These are phyloP conservation scores for Kuraishia borneana DNA, from an alignment of 805 yeast species.

Conservation along the genomic window DNA sequence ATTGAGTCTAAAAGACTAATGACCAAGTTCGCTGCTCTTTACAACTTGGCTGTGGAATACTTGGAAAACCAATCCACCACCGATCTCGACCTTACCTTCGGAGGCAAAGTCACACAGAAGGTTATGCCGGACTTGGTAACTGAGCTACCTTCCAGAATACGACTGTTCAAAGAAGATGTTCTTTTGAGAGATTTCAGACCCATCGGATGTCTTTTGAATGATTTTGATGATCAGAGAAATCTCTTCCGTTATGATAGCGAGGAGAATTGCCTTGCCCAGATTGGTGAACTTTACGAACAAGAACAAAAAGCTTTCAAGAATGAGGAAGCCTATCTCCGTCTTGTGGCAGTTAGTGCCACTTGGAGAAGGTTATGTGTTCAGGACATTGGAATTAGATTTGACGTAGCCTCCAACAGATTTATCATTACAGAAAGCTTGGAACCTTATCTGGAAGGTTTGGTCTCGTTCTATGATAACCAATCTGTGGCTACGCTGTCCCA, in stretches of 20 bases:
- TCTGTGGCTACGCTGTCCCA: constrained; percentile 5
- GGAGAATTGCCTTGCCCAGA: constrained; percentile 16
- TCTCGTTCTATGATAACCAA: background rate
- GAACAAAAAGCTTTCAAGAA: constrained; percentile 7
- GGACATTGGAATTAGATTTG: constrained; percentile 16
- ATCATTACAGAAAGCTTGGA: constrained; percentile 4
- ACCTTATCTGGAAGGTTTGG: background rate
- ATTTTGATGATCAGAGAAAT: constrained; percentile 42
- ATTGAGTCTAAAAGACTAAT: background rate
- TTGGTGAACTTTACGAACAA: constrained; percentile 18
- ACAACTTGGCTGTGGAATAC: background rate
- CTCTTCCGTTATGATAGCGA: constrained; percentile 23
- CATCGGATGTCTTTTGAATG: constrained; percentile 41
- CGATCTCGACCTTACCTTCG: background rate
- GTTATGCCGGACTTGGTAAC: constrained; percentile 2
- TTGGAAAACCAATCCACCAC: background rate
- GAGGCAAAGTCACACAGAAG: background rate
- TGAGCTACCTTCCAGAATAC: constrained; percentile 32
- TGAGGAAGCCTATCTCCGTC: constrained; percentile 20
- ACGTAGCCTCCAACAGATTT: constrained; percentile 7
- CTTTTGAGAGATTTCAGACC: constrained; percentile 47
- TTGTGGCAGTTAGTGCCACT: constrained; percentile 21
- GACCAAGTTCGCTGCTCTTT: constrained; percentile 3
- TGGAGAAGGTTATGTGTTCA: constrained; percentile 16
- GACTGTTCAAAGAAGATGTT: constrained; percentile 57